A percentile compares a stretch with the other conserved stretches of the same genome.
These are phyloP conservation scores for Myotisia sp. DNA, from an alignment of 2,329 filamentous ascomycete genomes.

Conservation along the genomic window DNA sequence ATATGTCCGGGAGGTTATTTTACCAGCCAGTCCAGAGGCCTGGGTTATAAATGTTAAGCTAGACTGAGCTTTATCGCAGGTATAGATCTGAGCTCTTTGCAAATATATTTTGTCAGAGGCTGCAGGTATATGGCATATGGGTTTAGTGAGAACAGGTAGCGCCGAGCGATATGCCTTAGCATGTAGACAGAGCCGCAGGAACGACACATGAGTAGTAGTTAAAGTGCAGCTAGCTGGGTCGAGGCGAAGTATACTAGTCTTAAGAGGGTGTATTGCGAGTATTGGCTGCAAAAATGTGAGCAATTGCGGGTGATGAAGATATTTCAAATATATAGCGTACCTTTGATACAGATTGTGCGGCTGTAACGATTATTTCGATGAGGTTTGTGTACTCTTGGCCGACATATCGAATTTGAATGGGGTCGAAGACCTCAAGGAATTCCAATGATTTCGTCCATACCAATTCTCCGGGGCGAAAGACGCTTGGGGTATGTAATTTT, in stretches of 20 bases:
- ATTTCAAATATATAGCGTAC: constrained; percentile 14
- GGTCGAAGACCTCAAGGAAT: constrained; percentile 42
- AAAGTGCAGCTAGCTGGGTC: constrained; percentile 30
- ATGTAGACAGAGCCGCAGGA: constrained; percentile 31
- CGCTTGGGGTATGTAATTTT: constrained; percentile 23
- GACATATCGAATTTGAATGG: constrained; percentile 31
- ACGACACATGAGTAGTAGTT: constrained; percentile 30
- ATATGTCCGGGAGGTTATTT: constrained; percentile 27
- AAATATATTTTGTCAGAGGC: constrained; percentile 15
- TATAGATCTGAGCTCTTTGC: constrained; percentile 14
- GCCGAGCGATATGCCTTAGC: constrained; percentile 27
- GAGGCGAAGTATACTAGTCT: constrained; percentile 31
- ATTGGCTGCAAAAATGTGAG: constrained; percentile 19
- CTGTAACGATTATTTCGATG: constrained; percentile 21
- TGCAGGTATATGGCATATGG: constrained; percentile 30
- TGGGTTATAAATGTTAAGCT: constrained; percentile 24
- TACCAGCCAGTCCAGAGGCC: constrained; percentile 26
- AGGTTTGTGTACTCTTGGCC: constrained; percentile 23
- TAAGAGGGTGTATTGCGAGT: constrained; percentile 28
- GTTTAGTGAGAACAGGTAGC: constrained; percentile 27
- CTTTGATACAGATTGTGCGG: constrained; percentile 23
- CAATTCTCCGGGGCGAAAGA: constrained; percentile 29
- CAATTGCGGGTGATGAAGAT: neutral
- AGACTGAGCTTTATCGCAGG: constrained; percentile 21
- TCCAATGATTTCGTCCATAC: constrained; percentile 38